Evolutionary conservation across 768 basidiomycete genomes (phyloP), one percentile per base, ranked within the genome.

Genomic region (Rhodotorula paludigena): DNA sequence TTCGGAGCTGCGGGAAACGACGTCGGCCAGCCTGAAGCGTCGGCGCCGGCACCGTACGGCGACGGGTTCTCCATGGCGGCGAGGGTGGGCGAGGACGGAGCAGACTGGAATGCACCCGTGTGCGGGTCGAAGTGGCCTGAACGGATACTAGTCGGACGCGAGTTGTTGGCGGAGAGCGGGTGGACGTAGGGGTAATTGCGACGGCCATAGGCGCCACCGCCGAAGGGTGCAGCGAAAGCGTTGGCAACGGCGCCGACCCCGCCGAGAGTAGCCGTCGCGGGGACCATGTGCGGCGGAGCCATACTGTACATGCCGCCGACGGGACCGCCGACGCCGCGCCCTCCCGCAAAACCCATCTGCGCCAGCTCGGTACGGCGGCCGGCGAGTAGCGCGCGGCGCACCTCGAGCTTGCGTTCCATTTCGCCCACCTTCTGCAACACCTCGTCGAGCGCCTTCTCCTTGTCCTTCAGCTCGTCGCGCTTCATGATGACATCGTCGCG

Each of bases 401-500:
- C 68, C 48, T 73, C 74, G 48, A 76, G 67, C 56, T 71, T 69
- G 54, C 63, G 66, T 62, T 73, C 67, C 62, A 73, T 54, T 47
- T 61, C 64, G 28, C 47, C 48, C 4, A 73, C 58, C 52, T 66
- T 66, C 41, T 67, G 68, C 28, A 66, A 14, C 44, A 81, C 72
- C 55, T 78, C 79, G n/a, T 80, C 78, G 70, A 87, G 84, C 30
- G 81, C 79, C 30, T 80, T 80, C n/a, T 84, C 82, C 55, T 81
- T 78, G 48, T 78, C 77, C 54, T 87, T 79, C 62, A 83, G 78
- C 45, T 82, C 80, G 72, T 81, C 82, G 73, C 89, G 87, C 59
- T 83, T 83, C 28, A 75, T 76, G 70, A 84, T 82, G 32, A 83
- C 83, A 51, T 83, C 81, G 58, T 82, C 83, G 53, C 90, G 74